These are phyloP conservation scores for Lentinula boryana DNA, from an alignment of 768 basidiomycete genomes.

Conservation along the genomic window DNA sequence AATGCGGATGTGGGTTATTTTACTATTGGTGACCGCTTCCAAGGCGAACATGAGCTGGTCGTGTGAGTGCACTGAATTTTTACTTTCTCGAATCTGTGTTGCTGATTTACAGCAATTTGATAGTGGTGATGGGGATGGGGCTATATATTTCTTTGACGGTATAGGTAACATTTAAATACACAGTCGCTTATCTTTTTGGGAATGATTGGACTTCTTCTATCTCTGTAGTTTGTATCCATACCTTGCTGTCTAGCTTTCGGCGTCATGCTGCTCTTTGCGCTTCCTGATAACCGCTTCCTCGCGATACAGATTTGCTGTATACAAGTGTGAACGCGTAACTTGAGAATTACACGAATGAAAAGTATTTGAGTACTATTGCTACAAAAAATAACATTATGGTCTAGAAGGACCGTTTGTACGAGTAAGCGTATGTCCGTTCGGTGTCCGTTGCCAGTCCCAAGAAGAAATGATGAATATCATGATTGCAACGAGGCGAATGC, in stretches of 20 bases:
- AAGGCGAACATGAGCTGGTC: conserved; percentile 50
- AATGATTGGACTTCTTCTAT: background rate
- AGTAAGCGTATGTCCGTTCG: background rate
- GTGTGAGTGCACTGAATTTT: conserved; percentile 38
- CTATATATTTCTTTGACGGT: conserved; percentile 6
- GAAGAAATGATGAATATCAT: conserved; percentile 18
- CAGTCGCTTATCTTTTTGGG: background rate
- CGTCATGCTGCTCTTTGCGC: background rate
- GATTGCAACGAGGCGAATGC: background rate
- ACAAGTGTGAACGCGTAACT: background rate
- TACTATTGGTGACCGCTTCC: conserved; percentile 47
- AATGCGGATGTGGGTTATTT: conserved; percentile 56
- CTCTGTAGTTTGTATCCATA: background rate
- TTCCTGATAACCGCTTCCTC: background rate
- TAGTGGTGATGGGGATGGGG: conserved; percentile 7
- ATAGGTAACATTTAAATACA: background rate
- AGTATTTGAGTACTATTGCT: background rate
- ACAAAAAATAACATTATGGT: background rate
- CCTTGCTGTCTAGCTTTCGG: background rate
- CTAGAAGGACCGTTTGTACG: background rate
- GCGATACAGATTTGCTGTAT: too few species aligned
- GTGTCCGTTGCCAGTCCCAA: background rate
- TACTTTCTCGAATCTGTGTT: conserved; percentile 3
- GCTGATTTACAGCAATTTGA: background rate
- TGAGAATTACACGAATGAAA: background rate